These are phyloP conservation scores for Xeromyces bisporus DNA, from an alignment of 495 filamentous ascomycete species.

Conservation along the genomic window DNA sequence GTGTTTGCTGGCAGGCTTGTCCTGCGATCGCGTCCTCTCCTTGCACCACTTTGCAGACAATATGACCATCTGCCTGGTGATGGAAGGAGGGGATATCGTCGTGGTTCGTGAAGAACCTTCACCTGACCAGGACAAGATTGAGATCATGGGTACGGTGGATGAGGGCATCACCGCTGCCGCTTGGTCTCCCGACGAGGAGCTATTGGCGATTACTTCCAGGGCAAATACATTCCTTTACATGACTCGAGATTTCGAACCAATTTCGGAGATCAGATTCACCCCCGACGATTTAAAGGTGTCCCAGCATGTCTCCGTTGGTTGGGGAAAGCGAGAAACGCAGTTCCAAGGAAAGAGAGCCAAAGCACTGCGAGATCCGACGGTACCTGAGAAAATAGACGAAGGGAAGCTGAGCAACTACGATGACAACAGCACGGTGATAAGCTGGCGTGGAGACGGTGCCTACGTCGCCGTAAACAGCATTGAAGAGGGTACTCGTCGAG, in stretches of 20 bases:
- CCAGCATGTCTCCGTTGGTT: conserved; percentile 92
- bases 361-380: conserved; percentile 77
- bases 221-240: conserved; percentile 75
- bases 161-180: conserved; percentile 75
- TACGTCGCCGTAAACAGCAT: conserved; percentile 75
- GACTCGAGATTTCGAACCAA: conserved; percentile 77
- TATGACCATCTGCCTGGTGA: conserved; percentile 55
- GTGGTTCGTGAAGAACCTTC: conserved; percentile 61
- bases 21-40: conserved; percentile 51
- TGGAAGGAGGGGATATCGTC: conserved; percentile 85
- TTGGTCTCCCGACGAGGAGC: conserved; percentile 92
- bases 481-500: conserved; percentile 47
- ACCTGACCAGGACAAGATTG: conserved; percentile 57
- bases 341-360: conserved; percentile 90
- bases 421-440: conserved; percentile 52
- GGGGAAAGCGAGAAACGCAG: conserved; percentile 96
- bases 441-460: conserved; percentile 88
- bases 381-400: conserved; percentile 83
- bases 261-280: conserved; percentile 52
- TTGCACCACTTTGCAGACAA: conserved; percentile 76
- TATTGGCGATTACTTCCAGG: conserved; percentile 65
- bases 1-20: conserved; percentile 49
- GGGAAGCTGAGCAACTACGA: conserved; percentile 59
- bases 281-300: conserved; percentile 69
- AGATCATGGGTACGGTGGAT: conserved; percentile 86